Evolutionary conservation across 352 stramenopile species (phyloP), one percentile per base, ranked within the genome.

Genomic region (Pythium myriotylum): DNA sequence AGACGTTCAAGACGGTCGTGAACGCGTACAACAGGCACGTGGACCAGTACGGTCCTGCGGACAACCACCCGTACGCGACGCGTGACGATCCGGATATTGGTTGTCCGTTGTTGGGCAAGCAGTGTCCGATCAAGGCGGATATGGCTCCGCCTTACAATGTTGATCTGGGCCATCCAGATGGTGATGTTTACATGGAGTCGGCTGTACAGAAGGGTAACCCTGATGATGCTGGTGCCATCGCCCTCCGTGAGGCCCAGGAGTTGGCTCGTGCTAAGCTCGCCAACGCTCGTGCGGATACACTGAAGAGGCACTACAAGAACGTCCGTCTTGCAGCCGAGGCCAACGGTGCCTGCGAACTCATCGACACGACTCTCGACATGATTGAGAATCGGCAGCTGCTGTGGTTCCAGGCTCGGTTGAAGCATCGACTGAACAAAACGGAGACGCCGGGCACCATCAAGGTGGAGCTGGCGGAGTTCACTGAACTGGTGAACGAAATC

Each of bases 1-100:
- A n/a, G n/a, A n/a, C n/a, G n/a, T n/a, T 97, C 74, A 97, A 97
- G 72, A 92, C 86, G 3, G 89, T 96, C 54, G 77, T 97, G 35
- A 92, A 94, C 29, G 89, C 88, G 22, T 97, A 96, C 67, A 89
- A 97, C 66, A 78, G 84, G 20, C 91, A 97, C 73, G 88, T 97
- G 20, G 76, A 80, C 35, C 86, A 97, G 67, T 97, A 97, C 62
- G 91, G 91, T 54, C 89, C 89, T 19, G 80, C 77, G 2, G 88
- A 91, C 61, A 94, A 94, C 39, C 91, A 97, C 63, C 84, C 79
- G 37, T 96, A 96, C 59, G 83, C 85, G 40, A 94, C 86, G 12
- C 86, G 86, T 20, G 84, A 95, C 45, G 79, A 91, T 41, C 84
- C 82, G 0, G 86, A 89, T 42, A 89, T 92, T 29, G 86, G 86